Evolutionary conservation across 2,329 filamentous ascomycete species (phyloP), one percentile per base, ranked within the genome.

Genomic region (Pseudomassariella vexata): DNA sequence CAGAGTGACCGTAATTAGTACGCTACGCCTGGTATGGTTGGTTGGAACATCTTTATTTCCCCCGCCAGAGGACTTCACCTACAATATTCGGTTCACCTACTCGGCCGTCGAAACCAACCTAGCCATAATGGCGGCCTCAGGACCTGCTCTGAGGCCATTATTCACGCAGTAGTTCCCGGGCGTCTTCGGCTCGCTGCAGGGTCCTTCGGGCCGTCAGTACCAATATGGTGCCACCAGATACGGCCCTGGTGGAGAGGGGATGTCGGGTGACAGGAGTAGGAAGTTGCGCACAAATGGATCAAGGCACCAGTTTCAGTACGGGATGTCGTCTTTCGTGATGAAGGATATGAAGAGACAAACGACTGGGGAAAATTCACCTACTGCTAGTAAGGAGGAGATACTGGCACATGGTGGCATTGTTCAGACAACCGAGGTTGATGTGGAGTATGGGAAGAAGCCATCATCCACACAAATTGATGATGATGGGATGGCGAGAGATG

Each of bases 371-470:
- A 45, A 50, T 17, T 53, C 50, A 9, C 53, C 56, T 3, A 46
- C 49, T 5, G 40, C 44, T 4, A 56, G 53, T 41, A 52, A 56
- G 28, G 54, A 59, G 30, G 52, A 57, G 37, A 45, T 50, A 17
- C 57, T 57, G 55, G 56, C 53, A 3, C 48, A 37, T 38, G 50
- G 55, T 34, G 55, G 52, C 19, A 56, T 56, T 27, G 48, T 58
- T 53, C 55, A 46, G 47, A 45, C 42, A 21, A 45, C 42, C 9
- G 42, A 45, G 23, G 40, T 45, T 11, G 35, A 37, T 7, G 32
- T 45, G 3, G 24, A 41, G 24, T 45, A 30, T 25, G 42, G 33
- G 9, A 23, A 36, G 7, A 35, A 36, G 15, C 35, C n/a, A n/a
- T n/a, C n/a, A n/a, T n/a, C n/a, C n/a, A n/a, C n/a, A n/a, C n/a